A percentile compares a stretch with the other conserved stretches of the same genome.
phyloP scores from a whole-genome alignment of 768 basidiomycete species.

The Crucibulum laeve region DNA sequence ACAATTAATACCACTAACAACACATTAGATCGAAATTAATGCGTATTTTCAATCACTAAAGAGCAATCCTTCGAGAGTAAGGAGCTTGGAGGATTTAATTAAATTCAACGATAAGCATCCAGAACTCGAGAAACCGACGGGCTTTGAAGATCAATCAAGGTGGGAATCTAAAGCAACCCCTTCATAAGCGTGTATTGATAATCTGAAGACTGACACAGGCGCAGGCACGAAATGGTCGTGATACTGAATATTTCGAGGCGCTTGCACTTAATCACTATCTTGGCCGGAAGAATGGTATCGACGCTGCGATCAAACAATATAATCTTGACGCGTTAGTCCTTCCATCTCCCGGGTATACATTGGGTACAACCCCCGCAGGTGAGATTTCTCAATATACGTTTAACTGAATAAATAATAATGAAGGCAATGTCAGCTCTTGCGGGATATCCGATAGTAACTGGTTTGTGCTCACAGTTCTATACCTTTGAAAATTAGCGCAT shows the following conservation, averaged over 20 bases:
- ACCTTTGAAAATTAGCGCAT: neutral
- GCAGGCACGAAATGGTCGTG: slow-evolving; percentile 35
- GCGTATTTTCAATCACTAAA: slow-evolving; percentile 40
- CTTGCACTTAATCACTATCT: slow-evolving; percentile 40
- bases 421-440: slow-evolving; percentile 39
- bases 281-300: slow-evolving; percentile 48
- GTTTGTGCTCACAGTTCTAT: slow-evolving; percentile 22
- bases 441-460: slow-evolving; percentile 65
- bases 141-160: slow-evolving; percentile 33
- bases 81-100: slow-evolving; percentile 53
- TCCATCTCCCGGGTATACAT: slow-evolving; percentile 22
- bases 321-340: slow-evolving; percentile 49
- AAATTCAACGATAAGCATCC: slow-evolving; percentile 52
- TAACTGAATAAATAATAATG: neutral
- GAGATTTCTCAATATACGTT: neutral
- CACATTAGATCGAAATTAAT: slow-evolving; percentile 46
- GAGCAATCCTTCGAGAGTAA: slow-evolving; percentile 54
- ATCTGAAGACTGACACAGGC: slow-evolving; percentile 26
- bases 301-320: slow-evolving; percentile 39
- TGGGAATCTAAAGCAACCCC: slow-evolving; percentile 11
- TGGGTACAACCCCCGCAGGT: neutral
- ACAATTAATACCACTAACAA: too few species aligned
- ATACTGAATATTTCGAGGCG: slow-evolving; percentile 37
- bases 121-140: slow-evolving; percentile 39
- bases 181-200: slow-evolving; percentile 1